Evolutionary conservation across 805 yeast species (phyloP).

Genomic region (Saturnispora silvae): DNA sequence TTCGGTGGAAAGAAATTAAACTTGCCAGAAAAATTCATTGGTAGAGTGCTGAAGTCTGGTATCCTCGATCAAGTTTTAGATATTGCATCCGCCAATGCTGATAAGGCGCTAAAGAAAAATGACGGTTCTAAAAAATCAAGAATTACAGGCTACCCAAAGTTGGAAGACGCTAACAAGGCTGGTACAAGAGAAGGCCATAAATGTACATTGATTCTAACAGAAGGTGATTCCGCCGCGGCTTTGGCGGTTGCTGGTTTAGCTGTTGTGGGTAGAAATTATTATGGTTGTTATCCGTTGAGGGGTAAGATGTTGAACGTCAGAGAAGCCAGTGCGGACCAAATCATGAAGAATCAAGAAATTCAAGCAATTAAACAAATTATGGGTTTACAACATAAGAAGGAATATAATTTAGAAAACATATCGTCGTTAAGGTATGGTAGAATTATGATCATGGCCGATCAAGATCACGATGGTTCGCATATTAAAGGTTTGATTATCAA

Average conservation of each 20-base stretch:
- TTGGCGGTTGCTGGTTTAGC: slow-evolving; percentile 89
- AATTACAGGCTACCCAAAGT: slow-evolving; percentile 78
- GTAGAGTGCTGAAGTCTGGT: slow-evolving; percentile 58
- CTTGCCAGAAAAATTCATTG: slow-evolving; percentile 69
- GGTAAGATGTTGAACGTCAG: slow-evolving; percentile 94
- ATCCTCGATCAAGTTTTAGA: slow-evolving; percentile 67
- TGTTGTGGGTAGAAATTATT: slow-evolving; percentile 89
- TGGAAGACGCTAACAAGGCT: slow-evolving; percentile 93
- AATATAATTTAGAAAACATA: slow-evolving; percentile 50
- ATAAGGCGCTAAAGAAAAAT: slow-evolving; percentile 72
- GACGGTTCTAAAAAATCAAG: slow-evolving; percentile 82
- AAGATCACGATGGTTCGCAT: slow-evolving; percentile 98
- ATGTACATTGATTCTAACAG: slow-evolving; percentile 89
- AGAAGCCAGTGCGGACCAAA: slow-evolving; percentile 94
- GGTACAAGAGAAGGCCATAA: slow-evolving; percentile 88
- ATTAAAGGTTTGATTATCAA: slow-evolving; percentile 92
- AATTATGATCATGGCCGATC: slow-evolving; percentile 99
- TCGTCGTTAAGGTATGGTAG: slow-evolving; percentile 85
- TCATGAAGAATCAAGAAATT: slow-evolving; percentile 85
- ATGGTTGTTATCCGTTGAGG: slow-evolving; percentile 90
- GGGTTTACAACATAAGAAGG: slow-evolving; percentile 88
- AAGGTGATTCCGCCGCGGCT: slow-evolving; percentile 93
- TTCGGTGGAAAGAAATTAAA: slow-evolving; percentile 76
- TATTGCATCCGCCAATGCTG: slow-evolving; percentile 82
- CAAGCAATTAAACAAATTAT: slow-evolving; percentile 91